Evolutionary conservation across 768 basidiomycete genomes (phyloP).

Genomic region (Steccherinum ochraceum): DNA sequence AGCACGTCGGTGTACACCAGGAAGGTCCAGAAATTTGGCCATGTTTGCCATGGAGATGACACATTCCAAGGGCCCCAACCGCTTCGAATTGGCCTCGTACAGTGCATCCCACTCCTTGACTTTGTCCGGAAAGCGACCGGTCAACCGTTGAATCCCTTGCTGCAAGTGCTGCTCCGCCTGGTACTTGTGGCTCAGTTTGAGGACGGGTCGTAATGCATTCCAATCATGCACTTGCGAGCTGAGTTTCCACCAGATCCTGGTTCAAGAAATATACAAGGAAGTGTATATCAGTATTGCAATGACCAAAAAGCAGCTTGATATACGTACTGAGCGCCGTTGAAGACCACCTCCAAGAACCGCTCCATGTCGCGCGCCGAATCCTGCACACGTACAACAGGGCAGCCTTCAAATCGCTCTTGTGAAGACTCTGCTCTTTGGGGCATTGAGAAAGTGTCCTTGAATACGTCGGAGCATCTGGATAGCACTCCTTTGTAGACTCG

Average conservation of each 20-base stretch:
- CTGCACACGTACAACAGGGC: constrained; percentile 18
- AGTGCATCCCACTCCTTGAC: not conserved
- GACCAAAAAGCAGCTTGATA: no score
- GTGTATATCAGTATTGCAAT: no score
- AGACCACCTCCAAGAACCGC: constrained; percentile 13
- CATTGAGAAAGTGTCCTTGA: not conserved
- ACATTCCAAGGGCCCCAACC: no score
- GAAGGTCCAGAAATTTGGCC: constrained; percentile 1
- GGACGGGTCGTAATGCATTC: not conserved
- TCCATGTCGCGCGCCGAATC: constrained; percentile 15
- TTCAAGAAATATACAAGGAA: no score
- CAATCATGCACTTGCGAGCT: no score
- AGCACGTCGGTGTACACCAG: not conserved
- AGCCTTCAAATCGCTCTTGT: constrained; percentile 13
- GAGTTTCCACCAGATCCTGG: no score
- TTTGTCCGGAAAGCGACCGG: not conserved
- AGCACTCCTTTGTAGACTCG: constrained; percentile 3
- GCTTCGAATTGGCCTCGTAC: not conserved
- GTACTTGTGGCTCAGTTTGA: constrained; percentile 8
- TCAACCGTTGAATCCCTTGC: not conserved
- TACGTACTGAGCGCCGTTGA: no score
- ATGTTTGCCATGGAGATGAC: constrained; percentile 3
- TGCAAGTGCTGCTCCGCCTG: constrained; percentile 4
- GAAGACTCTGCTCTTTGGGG: not conserved
- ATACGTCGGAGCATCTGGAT: not conserved